Evolutionary conservation across 192 early-diverging fungal species (phyloP).

Genomic region (Funneliformis mosseae): DNA sequence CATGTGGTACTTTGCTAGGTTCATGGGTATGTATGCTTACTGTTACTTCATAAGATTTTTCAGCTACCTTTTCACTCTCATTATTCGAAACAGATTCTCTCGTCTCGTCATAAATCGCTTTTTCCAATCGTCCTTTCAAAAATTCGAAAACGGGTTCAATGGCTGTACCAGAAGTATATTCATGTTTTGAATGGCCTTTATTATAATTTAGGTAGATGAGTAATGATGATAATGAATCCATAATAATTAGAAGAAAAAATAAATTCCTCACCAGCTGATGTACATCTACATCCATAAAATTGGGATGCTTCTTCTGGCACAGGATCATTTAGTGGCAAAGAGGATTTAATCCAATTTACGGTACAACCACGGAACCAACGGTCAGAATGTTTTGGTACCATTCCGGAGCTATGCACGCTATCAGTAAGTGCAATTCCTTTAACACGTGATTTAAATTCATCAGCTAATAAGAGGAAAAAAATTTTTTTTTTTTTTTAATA

Average conservation of each 20-base stretch:
- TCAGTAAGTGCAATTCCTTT: conserved; percentile 21
- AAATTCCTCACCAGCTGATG: conserved; percentile 36
- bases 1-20: no score
- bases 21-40: neutral
- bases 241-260: neutral
- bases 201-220: no score
- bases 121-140: neutral
- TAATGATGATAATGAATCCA: neutral
- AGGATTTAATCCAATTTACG: conserved; percentile 36
- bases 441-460: conserved; percentile 25
- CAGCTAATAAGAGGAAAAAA: no score
- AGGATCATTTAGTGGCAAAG: neutral
- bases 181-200: conserved; percentile 35
- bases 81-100: neutral
- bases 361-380: conserved; percentile 3
- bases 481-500: no score
- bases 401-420: conserved; percentile 14
- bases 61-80: neutral
- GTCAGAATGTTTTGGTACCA: conserved; percentile 2
- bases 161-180: conserved; percentile 34
- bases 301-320: neutral
- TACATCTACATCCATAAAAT: conserved; percentile 35
- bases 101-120: neutral
- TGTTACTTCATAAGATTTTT: neutral
- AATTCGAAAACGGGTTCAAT: conserved; percentile 22